Evolutionary conservation across 2,329 filamentous ascomycete genomes (phyloP), one percentile per base, ranked within the genome.

Genomic region (Periconia macrospinosa): DNA sequence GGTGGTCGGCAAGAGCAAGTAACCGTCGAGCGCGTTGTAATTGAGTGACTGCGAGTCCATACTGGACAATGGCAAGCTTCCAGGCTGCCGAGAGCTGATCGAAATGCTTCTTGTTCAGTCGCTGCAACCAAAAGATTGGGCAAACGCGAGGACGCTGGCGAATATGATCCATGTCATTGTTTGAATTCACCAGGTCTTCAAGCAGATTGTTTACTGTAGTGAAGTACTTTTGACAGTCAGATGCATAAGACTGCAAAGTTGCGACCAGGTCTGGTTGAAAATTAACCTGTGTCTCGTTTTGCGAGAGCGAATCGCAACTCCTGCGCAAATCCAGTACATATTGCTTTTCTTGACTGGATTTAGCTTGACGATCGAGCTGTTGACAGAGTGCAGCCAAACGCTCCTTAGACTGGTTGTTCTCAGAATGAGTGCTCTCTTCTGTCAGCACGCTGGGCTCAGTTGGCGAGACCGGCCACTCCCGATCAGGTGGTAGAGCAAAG

Each of bases 11-110:
- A 6, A 63, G 45, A 3, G 45, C 50, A 1, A 63, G 19, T 7
- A 73, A 41, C 30, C 70, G 47, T 18, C 64, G 58, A 1, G 71
- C 68, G 33, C 70, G 65, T n/a, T 73, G 69, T 3, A 72, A 19
- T 2, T 61, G 45, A 2, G 63, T 68, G 13, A 73, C 37, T 9
- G 68, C 62, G 10, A 68, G 46, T 0, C 55, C 69, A 58, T 68
- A 70, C 13, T 58, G 40, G 6, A 73, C 52, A 9, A 73, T 45
- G 1, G 13, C 30, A 7, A 10, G 30, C 30, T 64, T 64, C 70
- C 71, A 73, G 0, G 51, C n/a, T 2, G 30, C 7, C 7, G 65
- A 20, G 1, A 73, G 44, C 0, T 8, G 17, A 1, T 57, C 41
- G 17, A 60, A 69, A 2, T 54, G 53, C 1, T 64, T 53, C 1